Evolutionary conservation across 2,329 filamentous ascomycete genomes (phyloP).

Genomic region (Blastomyces silverae): DNA sequence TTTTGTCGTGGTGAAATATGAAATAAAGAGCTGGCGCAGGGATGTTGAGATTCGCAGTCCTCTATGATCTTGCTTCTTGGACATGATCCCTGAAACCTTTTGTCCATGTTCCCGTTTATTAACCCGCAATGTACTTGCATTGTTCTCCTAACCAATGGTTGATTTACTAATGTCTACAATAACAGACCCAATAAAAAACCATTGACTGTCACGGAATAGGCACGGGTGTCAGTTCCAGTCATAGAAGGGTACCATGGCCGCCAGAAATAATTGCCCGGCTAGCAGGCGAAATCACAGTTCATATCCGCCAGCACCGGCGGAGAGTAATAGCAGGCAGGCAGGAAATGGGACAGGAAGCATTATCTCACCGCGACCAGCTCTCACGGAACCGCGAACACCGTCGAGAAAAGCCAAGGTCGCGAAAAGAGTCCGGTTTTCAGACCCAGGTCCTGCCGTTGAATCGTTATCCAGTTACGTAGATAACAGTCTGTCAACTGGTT

Average conservation of each 20-base stretch:
- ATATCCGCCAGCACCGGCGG: not conserved
- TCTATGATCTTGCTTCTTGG: not conserved
- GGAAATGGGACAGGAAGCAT: not conserved
- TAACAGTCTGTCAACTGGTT: conserved; percentile 33
- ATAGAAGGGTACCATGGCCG: not conserved
- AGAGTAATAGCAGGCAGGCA: not conserved
- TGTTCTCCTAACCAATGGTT: not conserved
- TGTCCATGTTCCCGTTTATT: not conserved
- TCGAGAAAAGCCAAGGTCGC: conserved; percentile 3
- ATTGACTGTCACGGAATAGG: not conserved
- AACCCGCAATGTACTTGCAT: not conserved
- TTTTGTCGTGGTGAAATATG: not conserved
- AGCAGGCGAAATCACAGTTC: not conserved
- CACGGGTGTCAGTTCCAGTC: not conserved
- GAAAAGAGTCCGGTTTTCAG: conserved; percentile 44
- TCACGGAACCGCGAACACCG: conserved; percentile 8
- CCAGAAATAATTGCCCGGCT: not conserved
- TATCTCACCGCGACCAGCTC: not conserved
- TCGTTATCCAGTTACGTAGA: conserved; percentile 3
- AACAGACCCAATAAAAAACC: not conserved
- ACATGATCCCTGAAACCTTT: not conserved
- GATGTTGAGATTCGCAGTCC: not conserved
- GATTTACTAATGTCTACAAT: conserved; percentile 8
- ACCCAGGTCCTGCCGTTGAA: conserved; percentile 32
- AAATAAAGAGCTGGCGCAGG: not conserved